Conservation (phyloP, 176 grass and related monocot genomes). For the Ampelocalamus luodianensis region DNA sequence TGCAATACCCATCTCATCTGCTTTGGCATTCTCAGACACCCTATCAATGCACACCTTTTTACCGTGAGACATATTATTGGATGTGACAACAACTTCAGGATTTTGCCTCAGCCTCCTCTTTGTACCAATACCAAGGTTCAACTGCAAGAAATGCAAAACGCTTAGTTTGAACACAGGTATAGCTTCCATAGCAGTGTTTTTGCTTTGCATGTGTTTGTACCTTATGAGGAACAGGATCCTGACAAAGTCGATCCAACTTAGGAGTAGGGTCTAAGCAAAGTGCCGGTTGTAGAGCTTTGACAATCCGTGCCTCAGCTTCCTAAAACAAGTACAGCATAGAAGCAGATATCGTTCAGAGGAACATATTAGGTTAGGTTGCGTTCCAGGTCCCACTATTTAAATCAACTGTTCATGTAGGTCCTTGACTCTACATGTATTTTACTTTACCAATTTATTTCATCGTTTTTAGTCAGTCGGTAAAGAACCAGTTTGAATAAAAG, state of each 20-base stretch:
- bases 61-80: constrained; percentile 69
- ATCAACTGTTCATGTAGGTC: neutral
- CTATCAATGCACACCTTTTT: constrained; percentile 93
- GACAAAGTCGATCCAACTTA: constrained; percentile 83
- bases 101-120: constrained; percentile 81
- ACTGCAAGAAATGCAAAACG: constrained; percentile 57
- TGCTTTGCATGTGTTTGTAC: constrained; percentile 49
- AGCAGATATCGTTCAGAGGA: constrained; percentile 19
- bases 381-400: constrained; percentile 21
- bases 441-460: constrained; percentile 25
- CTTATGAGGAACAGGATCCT: constrained; percentile 78
- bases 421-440: constrained; percentile 12
- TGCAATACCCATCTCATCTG: constrained; percentile 46
- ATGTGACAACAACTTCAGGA: constrained; percentile 70
- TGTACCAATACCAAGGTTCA: constrained; percentile 83
- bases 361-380: constrained; percentile 25
- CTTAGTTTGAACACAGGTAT: constrained; percentile 34
- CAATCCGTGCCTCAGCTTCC: constrained; percentile 91
- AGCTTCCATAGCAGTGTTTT: constrained; percentile 29
- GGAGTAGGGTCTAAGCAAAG: constrained; percentile 94
- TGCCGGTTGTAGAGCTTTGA: constrained; percentile 83
- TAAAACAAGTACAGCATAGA: constrained; percentile 48
- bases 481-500: constrained; percentile 11
- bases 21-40: constrained; percentile 56
- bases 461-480: constrained; percentile 9